A percentile compares a stretch with the other conserved stretches of the same genome.
These are phyloP conservation scores for Tillandsia leiboldiana DNA, from an alignment of 176 grass and related monocot species.

Conservation along the genomic window DNA sequence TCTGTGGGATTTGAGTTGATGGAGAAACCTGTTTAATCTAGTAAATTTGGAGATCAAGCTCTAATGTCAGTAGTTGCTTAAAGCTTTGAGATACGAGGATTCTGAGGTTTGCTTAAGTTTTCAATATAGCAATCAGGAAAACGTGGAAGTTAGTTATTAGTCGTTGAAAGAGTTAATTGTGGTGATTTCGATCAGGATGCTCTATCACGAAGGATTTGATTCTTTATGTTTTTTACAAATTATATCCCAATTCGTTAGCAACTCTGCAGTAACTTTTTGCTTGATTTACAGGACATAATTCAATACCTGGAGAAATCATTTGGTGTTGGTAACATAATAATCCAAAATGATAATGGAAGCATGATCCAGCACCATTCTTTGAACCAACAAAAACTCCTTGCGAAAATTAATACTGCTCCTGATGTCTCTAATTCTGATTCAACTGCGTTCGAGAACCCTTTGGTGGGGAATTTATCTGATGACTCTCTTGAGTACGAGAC, in stretches of 20 bases:
- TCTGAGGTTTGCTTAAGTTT: neutral
- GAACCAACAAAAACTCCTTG: constrained; percentile 39
- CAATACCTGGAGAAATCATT: constrained; percentile 97
- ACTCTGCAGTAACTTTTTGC: neutral
- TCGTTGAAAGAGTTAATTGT: neutral
- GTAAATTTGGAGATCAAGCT: neutral
- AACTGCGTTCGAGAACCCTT: constrained; percentile 30
- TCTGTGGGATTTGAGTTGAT: neutral
- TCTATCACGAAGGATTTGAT: neutral
- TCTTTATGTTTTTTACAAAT: neutral
- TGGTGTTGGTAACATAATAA: constrained; percentile 45
- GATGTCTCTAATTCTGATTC: constrained; percentile 31
- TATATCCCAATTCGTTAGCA: neutral
- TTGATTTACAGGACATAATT: constrained; percentile 74
- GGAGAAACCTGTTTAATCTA: neutral
- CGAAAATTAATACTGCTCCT: constrained; percentile 18
- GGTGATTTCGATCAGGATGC: neutral
- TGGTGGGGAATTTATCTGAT: constrained; percentile 51
- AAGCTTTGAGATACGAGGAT: neutral
- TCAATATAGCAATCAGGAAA: neutral
- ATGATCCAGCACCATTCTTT: constrained; percentile 42
- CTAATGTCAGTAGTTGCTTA: neutral
- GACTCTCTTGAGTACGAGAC: constrained; percentile 71
- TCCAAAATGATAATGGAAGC: constrained; percentile 57
- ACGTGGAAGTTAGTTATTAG: neutral